phyloP scores from a whole-genome alignment of 2,329 filamentous ascomycete genomes.

The Phaeosphaeria sp. region DNA sequence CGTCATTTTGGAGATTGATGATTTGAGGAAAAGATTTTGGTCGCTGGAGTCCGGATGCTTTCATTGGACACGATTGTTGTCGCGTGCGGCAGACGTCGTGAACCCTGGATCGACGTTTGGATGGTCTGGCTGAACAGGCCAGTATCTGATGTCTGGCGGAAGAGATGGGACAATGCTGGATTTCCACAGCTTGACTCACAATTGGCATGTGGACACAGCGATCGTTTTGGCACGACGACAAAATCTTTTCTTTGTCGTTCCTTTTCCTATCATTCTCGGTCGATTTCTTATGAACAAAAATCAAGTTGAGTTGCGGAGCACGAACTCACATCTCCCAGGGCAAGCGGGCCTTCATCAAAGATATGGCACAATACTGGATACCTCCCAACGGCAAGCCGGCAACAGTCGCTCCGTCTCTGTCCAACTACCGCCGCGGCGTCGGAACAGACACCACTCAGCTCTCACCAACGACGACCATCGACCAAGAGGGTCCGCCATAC shows the following conservation, averaged over 20 bases:
- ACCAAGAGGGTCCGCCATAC: slow-evolving; percentile 54
- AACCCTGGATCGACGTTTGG: not conserved
- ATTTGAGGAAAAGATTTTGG: not conserved
- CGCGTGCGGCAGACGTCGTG: not conserved
- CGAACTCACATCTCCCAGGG: slow-evolving; percentile 61
- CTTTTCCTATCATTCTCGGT: not conserved
- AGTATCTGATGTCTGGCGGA: not conserved
- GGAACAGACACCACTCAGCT: slow-evolving; percentile 56
- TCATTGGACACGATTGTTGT: not conserved
- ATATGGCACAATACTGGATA: slow-evolving; percentile 92
- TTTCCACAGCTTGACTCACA: too few relatives aligned
- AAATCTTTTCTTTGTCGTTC: slow-evolving; percentile 17
- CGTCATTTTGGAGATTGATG: too few relatives aligned
- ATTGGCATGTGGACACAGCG: too few relatives aligned
- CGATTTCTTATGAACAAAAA: not conserved
- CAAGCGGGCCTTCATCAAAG: slow-evolving; percentile 96
- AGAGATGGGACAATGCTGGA: too few relatives aligned
- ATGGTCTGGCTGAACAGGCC: slow-evolving; percentile 15
- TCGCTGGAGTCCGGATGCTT: not conserved
- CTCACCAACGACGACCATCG: slow-evolving; percentile 41
- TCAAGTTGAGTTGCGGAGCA: not conserved
- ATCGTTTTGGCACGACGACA: too few relatives aligned
- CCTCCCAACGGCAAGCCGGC: slow-evolving; percentile 74
- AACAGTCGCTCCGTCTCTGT: slow-evolving; percentile 78
- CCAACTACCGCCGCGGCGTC: slow-evolving; percentile 64